Evolutionary conservation across 306 rosid species (phyloP).

Genomic region (Begonia fuchsioides): DNA sequence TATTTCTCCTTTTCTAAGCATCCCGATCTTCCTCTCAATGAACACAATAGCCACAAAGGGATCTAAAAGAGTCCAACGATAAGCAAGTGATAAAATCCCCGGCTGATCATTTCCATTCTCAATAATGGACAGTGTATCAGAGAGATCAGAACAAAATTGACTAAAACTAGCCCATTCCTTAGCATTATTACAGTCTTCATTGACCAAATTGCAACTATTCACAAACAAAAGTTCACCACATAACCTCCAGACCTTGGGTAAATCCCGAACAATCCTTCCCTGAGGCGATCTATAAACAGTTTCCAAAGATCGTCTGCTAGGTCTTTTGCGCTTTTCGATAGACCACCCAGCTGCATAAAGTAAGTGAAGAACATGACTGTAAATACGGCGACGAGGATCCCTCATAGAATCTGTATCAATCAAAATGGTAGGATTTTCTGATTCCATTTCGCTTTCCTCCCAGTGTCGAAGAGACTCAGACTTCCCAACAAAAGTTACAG

Average conservation of each 20-base stretch:
- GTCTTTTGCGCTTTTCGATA: conserved; percentile 63
- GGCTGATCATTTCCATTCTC: conserved; percentile 32
- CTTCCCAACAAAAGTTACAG: conserved; percentile 24
- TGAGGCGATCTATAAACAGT: conserved; percentile 67
- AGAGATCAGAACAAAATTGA: conserved; percentile 69
- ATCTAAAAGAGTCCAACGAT: conserved; percentile 69
- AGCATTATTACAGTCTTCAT: conserved; percentile 11
- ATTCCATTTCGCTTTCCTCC: conserved; percentile 30
- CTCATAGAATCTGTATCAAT: conserved; percentile 23
- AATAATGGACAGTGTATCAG: conserved; percentile 37
- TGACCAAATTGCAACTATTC: conserved; percentile 21
- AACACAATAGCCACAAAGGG: conserved; percentile 62
- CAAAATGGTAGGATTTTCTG: conserved; percentile 18
- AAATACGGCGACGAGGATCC: conserved; percentile 59
- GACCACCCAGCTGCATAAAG: conserved; percentile 72
- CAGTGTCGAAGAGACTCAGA: conserved; percentile 34
- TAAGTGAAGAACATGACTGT: conserved; percentile 33
- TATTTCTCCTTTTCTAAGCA: conserved; percentile 68
- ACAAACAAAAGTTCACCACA: conserved; percentile 63
- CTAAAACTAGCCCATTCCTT: conserved; percentile 57
- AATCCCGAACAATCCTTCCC: conserved; percentile 63
- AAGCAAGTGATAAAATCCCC: conserved; percentile 38
- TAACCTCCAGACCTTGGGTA: conserved; percentile 74
- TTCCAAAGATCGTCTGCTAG: conserved; percentile 46
- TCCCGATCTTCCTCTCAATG: conserved; percentile 63